These are phyloP conservation scores for Syzygium aromaticum DNA, from an alignment of 345 rosid species.

Conservation along the genomic window DNA sequence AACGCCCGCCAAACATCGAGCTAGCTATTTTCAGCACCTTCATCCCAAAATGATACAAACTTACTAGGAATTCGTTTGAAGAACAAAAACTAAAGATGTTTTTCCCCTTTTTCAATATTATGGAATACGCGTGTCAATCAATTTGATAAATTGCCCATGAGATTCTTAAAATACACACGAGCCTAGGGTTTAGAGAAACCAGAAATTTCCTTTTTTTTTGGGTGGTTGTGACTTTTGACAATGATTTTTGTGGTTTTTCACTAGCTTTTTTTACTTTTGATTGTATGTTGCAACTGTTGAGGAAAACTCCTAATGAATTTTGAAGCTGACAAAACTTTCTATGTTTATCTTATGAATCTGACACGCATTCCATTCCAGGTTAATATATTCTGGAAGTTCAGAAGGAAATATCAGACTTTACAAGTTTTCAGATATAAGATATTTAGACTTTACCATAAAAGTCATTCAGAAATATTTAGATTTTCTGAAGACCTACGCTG, in stretches of 20 bases:
- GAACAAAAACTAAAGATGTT: background rate
- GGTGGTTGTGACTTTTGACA: background rate
- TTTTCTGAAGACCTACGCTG: too few relatives aligned
- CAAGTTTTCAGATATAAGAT: too few relatives aligned
- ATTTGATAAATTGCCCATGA: background rate
- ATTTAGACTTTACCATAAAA: too few relatives aligned
- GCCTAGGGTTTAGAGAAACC: background rate
- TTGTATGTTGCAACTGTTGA: too few relatives aligned
- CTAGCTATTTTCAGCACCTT: constrained; percentile 18
- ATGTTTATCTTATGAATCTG: too few relatives aligned
- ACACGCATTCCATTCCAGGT: too few relatives aligned
- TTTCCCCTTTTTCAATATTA: background rate
- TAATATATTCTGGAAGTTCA: too few relatives aligned
- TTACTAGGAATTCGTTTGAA: background rate
- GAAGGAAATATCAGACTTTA: too few relatives aligned
- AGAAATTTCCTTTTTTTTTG: background rate
- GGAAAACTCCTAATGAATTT: too few relatives aligned
- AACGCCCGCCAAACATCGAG: constrained; percentile 8
- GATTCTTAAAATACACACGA: background rate
- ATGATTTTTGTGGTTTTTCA: background rate
- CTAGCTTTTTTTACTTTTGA: background rate
- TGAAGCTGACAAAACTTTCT: too few relatives aligned
- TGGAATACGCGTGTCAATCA: background rate
- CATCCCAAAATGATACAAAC: background rate
- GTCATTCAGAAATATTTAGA: too few relatives aligned